phyloP scores from a whole-genome alignment of 73 alveolate genomes.

The Uronychia setigera region DNA sequence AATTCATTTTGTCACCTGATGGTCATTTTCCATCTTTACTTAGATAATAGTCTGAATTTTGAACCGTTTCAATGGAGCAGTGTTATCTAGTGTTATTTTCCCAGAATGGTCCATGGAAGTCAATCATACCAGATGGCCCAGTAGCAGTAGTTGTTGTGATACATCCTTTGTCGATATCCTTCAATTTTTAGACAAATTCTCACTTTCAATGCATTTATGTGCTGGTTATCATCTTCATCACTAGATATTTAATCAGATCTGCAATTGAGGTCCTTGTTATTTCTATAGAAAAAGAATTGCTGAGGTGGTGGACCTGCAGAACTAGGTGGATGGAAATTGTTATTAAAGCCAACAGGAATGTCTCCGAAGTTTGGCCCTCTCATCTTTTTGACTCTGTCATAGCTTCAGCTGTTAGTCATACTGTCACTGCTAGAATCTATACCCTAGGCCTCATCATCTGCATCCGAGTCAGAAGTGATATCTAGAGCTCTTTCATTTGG shows the following conservation, averaged over 20 bases:
- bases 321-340: no score
- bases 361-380: no score
- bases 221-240: neutral
- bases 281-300: neutral
- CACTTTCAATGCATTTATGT: neutral
- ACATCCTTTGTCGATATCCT: no score
- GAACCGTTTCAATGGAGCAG: constrained; percentile 1
- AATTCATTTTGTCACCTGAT: neutral
- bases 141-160: neutral
- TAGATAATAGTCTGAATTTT: neutral
- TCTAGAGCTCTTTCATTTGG: neutral
- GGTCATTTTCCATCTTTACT: neutral
- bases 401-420: no score
- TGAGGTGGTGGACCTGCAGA: neutral
- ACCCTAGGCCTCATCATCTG: no score
- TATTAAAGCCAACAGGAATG: no score
- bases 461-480: neutral
- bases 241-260: neutral
- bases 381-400: no score
- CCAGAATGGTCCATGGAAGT: neutral
- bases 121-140: neutral
- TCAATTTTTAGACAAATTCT: neutral
- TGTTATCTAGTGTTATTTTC: neutral
- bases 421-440: no score
- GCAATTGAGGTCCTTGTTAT: neutral